Percentiles rank a stretch among this genome's conserved stretches.
Evolutionary conservation across 106 monocot genomes (phyloP).

Genomic region (Iris macrosiphon): DNA sequence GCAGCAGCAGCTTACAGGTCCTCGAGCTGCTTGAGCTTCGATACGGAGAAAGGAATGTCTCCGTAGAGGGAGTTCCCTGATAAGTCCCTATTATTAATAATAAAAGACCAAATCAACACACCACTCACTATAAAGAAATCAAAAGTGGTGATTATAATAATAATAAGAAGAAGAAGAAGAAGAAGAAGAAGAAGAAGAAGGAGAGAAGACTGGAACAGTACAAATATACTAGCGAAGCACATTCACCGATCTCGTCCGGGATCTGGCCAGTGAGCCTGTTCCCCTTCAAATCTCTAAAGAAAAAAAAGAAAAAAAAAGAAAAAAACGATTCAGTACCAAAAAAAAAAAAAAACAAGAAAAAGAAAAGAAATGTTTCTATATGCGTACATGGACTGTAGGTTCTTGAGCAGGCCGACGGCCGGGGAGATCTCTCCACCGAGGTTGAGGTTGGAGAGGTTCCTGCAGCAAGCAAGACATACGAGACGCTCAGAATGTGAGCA

Average conservation of each 20-base stretch:
- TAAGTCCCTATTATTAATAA: constrained; percentile 49
- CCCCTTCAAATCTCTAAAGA: constrained; percentile 80
- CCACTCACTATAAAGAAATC: neutral
- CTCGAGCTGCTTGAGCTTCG: constrained; percentile 91
- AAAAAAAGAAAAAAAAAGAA: constrained; percentile 6
- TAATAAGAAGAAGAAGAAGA: neutral
- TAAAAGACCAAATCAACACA: neutral
- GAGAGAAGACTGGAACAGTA: constrained; percentile 17
- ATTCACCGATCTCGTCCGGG: constrained; percentile 95
- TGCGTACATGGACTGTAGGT: constrained; percentile 61
- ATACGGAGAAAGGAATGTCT: constrained; percentile 88
- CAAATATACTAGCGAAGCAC: constrained; percentile 81
- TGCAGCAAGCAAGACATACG: constrained; percentile 7
- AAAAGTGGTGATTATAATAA: neutral
- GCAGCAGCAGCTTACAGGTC: constrained; percentile 45
- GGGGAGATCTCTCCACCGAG: constrained; percentile 92
- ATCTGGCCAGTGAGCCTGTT: constrained; percentile 80
- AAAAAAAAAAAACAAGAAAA: constrained; percentile 4
- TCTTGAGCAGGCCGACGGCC: constrained; percentile 70
- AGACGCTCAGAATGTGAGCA: neutral
- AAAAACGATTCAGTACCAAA: neutral
- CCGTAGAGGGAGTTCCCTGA: constrained; percentile 72
- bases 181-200: neutral
- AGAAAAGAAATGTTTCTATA: neutral
- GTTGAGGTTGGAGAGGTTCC: constrained; percentile 92